Percentiles rank a stretch among this genome's conserved stretches.
Conservation (phyloP, 2,329 filamentous ascomycete genomes). For the Xylaria sp. region DNA sequence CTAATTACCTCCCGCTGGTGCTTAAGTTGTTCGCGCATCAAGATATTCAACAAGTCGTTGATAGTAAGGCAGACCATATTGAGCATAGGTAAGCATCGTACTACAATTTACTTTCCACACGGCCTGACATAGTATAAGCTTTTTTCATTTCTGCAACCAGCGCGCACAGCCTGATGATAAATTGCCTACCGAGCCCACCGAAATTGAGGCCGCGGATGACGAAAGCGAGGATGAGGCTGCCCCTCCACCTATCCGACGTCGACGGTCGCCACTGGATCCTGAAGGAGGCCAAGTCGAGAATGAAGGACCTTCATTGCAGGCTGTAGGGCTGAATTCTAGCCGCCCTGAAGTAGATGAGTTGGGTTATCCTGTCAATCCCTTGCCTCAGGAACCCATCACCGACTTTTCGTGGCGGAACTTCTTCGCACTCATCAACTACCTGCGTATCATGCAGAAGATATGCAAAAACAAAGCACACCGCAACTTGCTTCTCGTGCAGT, state of each 20-base stretch:
- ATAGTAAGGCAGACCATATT: slow-evolving; percentile 82
- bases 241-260: slow-evolving; percentile 81
- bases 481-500: slow-evolving; percentile 91
- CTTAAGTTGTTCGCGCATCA: slow-evolving; percentile 94
- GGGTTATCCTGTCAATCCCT: slow-evolving; percentile 78
- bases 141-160: slow-evolving; percentile 87
- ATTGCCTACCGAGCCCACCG: slow-evolving; percentile 44
- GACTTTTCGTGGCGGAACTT: slow-evolving; percentile 94
- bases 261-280: slow-evolving; percentile 58
- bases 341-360: slow-evolving; percentile 83
- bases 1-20: slow-evolving; percentile 91
- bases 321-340: slow-evolving; percentile 50
- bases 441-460: slow-evolving; percentile 96
- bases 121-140: slow-evolving; percentile 61
- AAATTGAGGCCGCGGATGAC: slow-evolving; percentile 53
- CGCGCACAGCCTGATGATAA: slow-evolving; percentile 47
- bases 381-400: slow-evolving; percentile 81
- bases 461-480: slow-evolving; percentile 96
- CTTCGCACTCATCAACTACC: slow-evolving; percentile 93
- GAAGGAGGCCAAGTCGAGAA: slow-evolving; percentile 44
- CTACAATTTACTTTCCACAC: background rate
- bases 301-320: slow-evolving; percentile 46
- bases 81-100: slow-evolving; percentile 75
- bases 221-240: slow-evolving; percentile 80
- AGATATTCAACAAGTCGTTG: slow-evolving; percentile 89